Base-by-base conservation (phyloP, 1,284 basidiomycete genomes). In the Cryptococcus deneoformans region DNA sequence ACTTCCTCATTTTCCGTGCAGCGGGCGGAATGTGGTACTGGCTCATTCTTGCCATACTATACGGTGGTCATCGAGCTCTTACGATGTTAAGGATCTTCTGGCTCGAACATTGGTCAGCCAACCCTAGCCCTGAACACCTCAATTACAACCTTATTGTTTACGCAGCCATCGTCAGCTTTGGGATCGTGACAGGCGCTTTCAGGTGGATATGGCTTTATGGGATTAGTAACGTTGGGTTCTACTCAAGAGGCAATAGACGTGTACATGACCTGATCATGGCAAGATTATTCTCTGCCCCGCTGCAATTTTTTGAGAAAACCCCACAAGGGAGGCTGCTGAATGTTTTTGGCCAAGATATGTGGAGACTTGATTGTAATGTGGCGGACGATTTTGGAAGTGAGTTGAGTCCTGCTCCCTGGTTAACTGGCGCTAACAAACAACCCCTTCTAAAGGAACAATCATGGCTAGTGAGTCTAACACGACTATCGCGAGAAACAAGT, bases 281-380 rank as follows among this genome's bases (percentile, higher is more conserved):
- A 36, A 80, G 80, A 20, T 83, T 91, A 8, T 74, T 89, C 24
- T 77, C 80, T 9, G 88, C 88, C 0, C 88, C 89, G 0, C 79
- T 87, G 47, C 82, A 85, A 3, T 91, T 89, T 77, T 92, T 91
- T 69, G 90, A 93, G 64, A 88, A 86, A 0, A 92, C 89, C 0
- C 90, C 90, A 0, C 82, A 88, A 57, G 90, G 90, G 75, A 75
- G 76, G 61, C 70, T 84, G 53, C 73, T 83, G 64, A 79, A 79
- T 63, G 68, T 81, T 35, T 73, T 75, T 61, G 63, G 58, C 48
- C 59, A 85, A 81, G 87, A 61, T 78, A 85, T 64, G 81, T 85
- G 56, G 69, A 83, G 67, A 82, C 83, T 56, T 73, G 87, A 60
- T 70, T 86, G 64, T 35, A 42, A 53, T 44, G 58, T 69, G 14